These are phyloP conservation scores for Metschnikowia hibisci DNA, from an alignment of 805 yeast species.

Conservation along the genomic window DNA sequence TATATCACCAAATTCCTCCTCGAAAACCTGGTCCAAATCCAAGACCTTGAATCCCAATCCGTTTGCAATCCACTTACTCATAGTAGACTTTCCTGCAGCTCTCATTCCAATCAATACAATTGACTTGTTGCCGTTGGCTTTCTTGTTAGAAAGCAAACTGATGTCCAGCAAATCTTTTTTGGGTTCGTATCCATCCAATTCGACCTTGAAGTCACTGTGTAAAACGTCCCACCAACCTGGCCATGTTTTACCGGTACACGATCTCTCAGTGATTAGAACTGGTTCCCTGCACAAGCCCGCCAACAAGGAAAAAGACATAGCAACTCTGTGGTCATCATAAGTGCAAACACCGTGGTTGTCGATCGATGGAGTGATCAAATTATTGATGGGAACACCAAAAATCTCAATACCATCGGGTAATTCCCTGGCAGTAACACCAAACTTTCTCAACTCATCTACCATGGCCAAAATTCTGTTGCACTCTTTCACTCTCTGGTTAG, in stretches of 20 bases:
- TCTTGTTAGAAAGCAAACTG: conserved; percentile 18
- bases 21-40: conserved; percentile 77
- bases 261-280: conserved; percentile 76
- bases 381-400: conserved; percentile 55
- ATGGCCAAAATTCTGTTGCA: conserved; percentile 95
- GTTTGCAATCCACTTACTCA: conserved; percentile 74
- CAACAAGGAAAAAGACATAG: conserved; percentile 90
- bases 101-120: conserved; percentile 93
- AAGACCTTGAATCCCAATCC: conserved; percentile 62
- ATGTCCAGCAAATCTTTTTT: conserved; percentile 16
- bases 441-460: conserved; percentile 83
- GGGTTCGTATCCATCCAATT: conserved; percentile 67
- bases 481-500: conserved; percentile 96
- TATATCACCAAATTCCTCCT: conserved; percentile 51
- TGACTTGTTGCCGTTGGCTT: conserved; percentile 46
- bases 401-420: conserved; percentile 90
- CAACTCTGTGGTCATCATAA: conserved; percentile 96
- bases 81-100: conserved; percentile 92
- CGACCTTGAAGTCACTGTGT: conserved; percentile 60
- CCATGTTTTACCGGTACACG: conserved; percentile 97
- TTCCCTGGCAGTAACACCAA: conserved; percentile 83
- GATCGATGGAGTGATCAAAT: conserved; percentile 51
- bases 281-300: conserved; percentile 67
- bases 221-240: conserved; percentile 99
- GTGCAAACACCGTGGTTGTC: conserved; percentile 61